A percentile compares a stretch with the other conserved stretches of the same genome.
phyloP scores from a whole-genome alignment of 176 grass and related monocot genomes.

The Oryza coarctata region DNA sequence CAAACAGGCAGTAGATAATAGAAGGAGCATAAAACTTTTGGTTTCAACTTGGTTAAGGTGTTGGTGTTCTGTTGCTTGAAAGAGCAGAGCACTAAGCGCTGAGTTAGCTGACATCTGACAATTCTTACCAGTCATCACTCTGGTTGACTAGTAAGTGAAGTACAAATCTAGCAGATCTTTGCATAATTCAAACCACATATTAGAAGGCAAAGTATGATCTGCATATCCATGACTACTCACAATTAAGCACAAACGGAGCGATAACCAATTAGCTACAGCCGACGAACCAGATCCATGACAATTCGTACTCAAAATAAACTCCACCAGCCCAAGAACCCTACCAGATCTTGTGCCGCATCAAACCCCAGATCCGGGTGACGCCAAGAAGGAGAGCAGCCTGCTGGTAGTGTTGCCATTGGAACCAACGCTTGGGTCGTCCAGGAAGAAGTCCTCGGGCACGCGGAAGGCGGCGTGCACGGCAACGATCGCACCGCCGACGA shows the following conservation, averaged over 20 bases:
- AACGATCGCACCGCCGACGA: slow-evolving; percentile 61
- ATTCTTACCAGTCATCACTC: slow-evolving; percentile 4
- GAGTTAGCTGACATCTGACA: slow-evolving; percentile 20
- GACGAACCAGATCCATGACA: slow-evolving; percentile 11
- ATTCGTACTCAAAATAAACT: slow-evolving; percentile 13
- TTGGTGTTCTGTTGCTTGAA: not conserved
- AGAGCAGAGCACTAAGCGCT: not conserved
- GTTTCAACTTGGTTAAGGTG: not conserved
- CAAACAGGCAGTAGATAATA: not conserved
- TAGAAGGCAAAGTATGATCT: slow-evolving; percentile 24
- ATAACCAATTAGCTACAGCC: slow-evolving; percentile 1
- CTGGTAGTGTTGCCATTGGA: slow-evolving; percentile 41
- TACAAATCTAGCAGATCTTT: slow-evolving; percentile 9
- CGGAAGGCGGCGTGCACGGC: slow-evolving; percentile 69
- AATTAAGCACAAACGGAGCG: slow-evolving; percentile 14
- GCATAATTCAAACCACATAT: slow-evolving; percentile 23
- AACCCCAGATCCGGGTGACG: slow-evolving; percentile 47
- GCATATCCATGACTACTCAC: not conserved
- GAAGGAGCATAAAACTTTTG: not conserved
- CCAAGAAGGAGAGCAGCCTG: slow-evolving; percentile 77
- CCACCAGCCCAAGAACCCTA: slow-evolving; percentile 3
- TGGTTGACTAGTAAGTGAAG: slow-evolving; percentile 18
- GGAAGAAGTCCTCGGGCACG: slow-evolving; percentile 86
- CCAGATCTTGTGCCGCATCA: slow-evolving; percentile 29
- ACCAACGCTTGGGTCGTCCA: slow-evolving; percentile 55